These are phyloP conservation scores for Ziziphus jujuba DNA, from an alignment of 306 rosid species.

Conservation along the genomic window DNA sequence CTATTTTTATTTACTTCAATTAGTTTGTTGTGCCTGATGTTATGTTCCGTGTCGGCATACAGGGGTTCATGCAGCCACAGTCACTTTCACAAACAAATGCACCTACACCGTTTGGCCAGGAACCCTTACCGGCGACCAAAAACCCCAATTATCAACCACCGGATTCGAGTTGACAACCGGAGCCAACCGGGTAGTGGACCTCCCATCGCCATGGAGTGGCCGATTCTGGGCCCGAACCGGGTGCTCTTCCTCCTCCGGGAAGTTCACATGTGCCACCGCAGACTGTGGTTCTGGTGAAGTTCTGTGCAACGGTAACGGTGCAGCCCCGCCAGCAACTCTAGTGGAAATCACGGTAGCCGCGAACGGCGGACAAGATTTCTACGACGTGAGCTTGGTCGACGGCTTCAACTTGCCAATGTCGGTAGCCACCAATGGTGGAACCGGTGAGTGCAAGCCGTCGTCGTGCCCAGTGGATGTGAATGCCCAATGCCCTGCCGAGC, in stretches of 20 bases:
- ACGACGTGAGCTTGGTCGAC: constrained; percentile 29
- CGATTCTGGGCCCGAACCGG: constrained; percentile 66
- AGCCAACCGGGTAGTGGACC: background rate
- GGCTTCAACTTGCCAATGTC: constrained; percentile 14
- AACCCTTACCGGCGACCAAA: constrained; percentile 11
- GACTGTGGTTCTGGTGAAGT: constrained; percentile 28
- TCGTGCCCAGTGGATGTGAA: constrained; percentile 13
- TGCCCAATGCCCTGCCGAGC: background rate
- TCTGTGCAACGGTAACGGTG: constrained; percentile 12
- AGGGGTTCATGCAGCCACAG: background rate
- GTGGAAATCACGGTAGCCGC: constrained; percentile 1
- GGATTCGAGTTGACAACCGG: constrained; percentile 22
- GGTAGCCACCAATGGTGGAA: constrained; percentile 12
- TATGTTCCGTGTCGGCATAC: background rate
- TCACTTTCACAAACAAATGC: constrained; percentile 23
- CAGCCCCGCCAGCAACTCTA: constrained; percentile 8
- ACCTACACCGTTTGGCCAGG: constrained; percentile 26
- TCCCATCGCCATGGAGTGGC: constrained; percentile 63
- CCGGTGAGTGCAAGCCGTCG: background rate
- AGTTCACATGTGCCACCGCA: constrained; percentile 58
- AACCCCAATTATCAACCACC: constrained; percentile 6
- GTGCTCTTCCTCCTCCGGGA: constrained; percentile 48
- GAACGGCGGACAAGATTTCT: constrained; percentile 21
- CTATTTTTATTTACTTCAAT: no score
- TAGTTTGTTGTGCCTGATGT: no score